A percentile compares a stretch with the other conserved stretches of the same genome.
phyloP scores from a whole-genome alignment of 768 basidiomycete genomes.

The Gloeopeniophorella convolvens region DNA sequence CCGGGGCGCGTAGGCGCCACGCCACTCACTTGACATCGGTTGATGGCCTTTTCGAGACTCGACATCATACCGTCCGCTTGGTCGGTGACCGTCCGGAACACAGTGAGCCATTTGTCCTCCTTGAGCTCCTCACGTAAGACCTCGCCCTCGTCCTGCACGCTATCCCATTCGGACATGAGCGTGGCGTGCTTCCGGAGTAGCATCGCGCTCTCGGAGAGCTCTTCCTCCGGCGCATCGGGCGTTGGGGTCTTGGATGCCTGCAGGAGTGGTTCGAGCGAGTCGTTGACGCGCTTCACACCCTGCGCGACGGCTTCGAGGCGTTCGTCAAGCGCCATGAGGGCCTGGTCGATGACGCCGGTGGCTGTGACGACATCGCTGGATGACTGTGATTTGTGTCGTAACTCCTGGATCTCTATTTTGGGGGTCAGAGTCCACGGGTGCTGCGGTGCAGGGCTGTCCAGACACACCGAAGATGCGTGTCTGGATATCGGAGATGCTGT shows the following conservation, averaged over 20 bases:
- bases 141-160: conserved; percentile 72
- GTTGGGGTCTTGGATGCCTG: conserved; percentile 44
- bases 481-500: conserved; percentile 83
- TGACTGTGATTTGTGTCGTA: conserved; percentile 79
- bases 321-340: conserved; percentile 73
- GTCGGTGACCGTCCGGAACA: conserved; percentile 89
- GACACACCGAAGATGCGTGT: conserved; percentile 80
- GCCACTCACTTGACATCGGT: conserved; percentile 72
- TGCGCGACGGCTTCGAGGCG: conserved; percentile 65
- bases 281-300: conserved; percentile 63
- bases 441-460: not conserved
- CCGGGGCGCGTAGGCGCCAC: conserved; percentile 2
- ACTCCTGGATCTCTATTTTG: conserved; percentile 77
- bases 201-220: conserved; percentile 37
- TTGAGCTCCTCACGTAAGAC: conserved; percentile 86
- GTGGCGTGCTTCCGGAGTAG: conserved; percentile 71
- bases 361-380: conserved; percentile 50
- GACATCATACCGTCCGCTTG: conserved; percentile 99
- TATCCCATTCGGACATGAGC: conserved; percentile 72
- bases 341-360: conserved; percentile 71
- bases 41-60: conserved; percentile 88
- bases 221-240: conserved; percentile 30
- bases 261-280: conserved; percentile 56
- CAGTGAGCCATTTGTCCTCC: conserved; percentile 95
- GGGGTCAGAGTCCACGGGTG: not conserved